Base-by-base conservation (phyloP, 345 rosid genomes). In the Firmiana major region DNA sequence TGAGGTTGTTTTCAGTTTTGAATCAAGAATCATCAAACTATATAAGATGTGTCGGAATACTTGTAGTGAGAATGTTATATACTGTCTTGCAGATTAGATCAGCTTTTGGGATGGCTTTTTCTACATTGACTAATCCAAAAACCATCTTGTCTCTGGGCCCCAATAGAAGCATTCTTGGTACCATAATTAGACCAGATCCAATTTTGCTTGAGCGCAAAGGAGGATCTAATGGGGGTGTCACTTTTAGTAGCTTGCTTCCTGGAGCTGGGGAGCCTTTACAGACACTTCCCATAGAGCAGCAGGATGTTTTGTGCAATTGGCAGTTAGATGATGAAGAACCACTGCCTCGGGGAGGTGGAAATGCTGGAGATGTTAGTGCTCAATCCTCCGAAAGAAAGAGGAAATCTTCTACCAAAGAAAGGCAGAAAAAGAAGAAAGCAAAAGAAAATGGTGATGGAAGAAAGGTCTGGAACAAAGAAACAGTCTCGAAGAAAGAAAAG, bases 231-330 rank as follows among this genome's bases (percentile, higher is more conserved):
- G 92, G 97, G 49, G 91, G 86, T 4, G 79, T 90, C 40, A 91
- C 93, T 62, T 92, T 96, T 80, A 82, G 73, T 73, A 87, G 84
- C 86, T 82, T 96, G 87, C 88, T 96, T 62, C 92, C 93, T 2
- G 97, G 98, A 77, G 94, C 97, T 0, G 97, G 97, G 83, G 93
- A 92, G 80, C 94, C 92, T n/a, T 59, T 91, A 51, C 88, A 55
- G 34, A 76, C 79, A 8, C n/a, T 16, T 4, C 22, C 57, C 10
- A 83, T 74, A 59, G 78, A 82, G 76, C 86, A 76, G 38, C 86
- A 82, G 3, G 94, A 91, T 40, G 85, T 90, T 40, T 77, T 89
- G 77, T 82, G 91, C 81, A 94, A 94, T 51, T 94, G 98, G 98
- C 88, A 81, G 76, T 85, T 88, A 9, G 91, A 88, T 19, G 95